These are phyloP conservation scores for Acmispon strigosus DNA, from an alignment of 306 rosid genomes.

Conservation along the genomic window DNA sequence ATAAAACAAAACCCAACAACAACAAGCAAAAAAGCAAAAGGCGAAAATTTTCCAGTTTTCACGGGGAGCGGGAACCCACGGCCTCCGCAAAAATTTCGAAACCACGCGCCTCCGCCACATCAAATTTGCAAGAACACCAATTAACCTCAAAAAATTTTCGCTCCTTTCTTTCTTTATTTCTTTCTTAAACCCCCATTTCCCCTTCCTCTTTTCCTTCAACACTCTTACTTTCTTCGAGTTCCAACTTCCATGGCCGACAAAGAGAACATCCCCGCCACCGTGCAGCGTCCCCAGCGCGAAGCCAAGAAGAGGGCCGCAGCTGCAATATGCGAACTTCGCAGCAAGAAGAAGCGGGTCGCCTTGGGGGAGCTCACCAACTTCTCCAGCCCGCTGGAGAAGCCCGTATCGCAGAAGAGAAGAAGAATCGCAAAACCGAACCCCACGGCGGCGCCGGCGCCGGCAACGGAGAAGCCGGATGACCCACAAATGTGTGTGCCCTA, in stretches of 20 bases:
- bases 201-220: neutral
- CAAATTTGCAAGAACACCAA: too few species aligned
- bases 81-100: neutral
- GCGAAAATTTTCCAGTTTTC: too few species aligned
- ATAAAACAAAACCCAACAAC: too few species aligned
- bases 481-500: constrained; percentile 59
- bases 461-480: constrained; percentile 23
- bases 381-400: constrained; percentile 6
- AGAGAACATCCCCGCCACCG: constrained; percentile 1
- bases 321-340: constrained; percentile 30
- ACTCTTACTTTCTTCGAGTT: neutral
- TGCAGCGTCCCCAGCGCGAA: constrained; percentile 41
- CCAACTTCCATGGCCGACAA: constrained; percentile 6
- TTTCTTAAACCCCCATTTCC: constrained; percentile 10
- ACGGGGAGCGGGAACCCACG: neutral
- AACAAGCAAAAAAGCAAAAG: too few species aligned
- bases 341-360: constrained; percentile 62
- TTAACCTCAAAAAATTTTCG: neutral
- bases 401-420: neutral
- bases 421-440: neutral
- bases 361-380: constrained; percentile 57
- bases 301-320: constrained; percentile 54
- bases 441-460: neutral
- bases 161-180: neutral
- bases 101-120: constrained; percentile 7